A percentile compares a stretch with the other conserved stretches of the same genome.
These are phyloP conservation scores for Rubia tinctorum DNA, from an alignment of 305 asterid genomes.

Conservation along the genomic window DNA sequence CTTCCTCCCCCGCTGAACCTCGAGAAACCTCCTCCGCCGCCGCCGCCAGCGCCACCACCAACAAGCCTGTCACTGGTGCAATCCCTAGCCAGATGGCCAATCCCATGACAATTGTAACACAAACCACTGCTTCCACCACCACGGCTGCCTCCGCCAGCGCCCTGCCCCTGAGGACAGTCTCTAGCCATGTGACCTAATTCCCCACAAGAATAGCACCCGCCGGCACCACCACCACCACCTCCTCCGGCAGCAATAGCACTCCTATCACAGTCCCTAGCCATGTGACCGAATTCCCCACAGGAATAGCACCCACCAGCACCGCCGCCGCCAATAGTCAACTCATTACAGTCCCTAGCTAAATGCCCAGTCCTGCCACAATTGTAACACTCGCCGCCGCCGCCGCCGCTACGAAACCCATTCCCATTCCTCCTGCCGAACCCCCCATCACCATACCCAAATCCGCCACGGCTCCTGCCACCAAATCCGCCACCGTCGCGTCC, in stretches of 20 bases:
- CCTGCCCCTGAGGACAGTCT: conserved; percentile 38
- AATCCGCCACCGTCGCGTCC: conserved; percentile 29
- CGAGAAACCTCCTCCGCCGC: conserved; percentile 29
- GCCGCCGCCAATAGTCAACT: conserved; percentile 18
- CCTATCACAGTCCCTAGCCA: neutral
- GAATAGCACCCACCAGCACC: conserved; percentile 20
- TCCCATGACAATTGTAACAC: conserved; percentile 56
- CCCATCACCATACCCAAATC: conserved; percentile 18
- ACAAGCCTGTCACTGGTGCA: conserved; percentile 34
- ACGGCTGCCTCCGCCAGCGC: conserved; percentile 33
- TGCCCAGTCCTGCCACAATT: conserved; percentile 74
- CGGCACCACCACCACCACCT: conserved; percentile 27
- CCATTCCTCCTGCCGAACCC: conserved; percentile 40
- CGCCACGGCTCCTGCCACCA: conserved; percentile 6
- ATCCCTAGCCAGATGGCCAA: conserved; percentile 71
- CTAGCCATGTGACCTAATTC: conserved; percentile 54
- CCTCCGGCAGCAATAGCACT: neutral
- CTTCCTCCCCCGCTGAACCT: conserved; percentile 10
- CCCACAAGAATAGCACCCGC: conserved; percentile 54
- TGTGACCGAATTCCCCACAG: neutral
- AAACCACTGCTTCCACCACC: conserved; percentile 29
- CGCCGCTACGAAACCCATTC: conserved; percentile 29
- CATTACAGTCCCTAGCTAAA: conserved; percentile 44
- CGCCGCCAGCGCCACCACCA: conserved; percentile 12
- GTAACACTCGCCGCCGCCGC: conserved; percentile 46